Evolutionary conservation across 331 rosid genomes (phyloP), one percentile per base, ranked within the genome.

Genomic region (Rosa hybrid): DNA sequence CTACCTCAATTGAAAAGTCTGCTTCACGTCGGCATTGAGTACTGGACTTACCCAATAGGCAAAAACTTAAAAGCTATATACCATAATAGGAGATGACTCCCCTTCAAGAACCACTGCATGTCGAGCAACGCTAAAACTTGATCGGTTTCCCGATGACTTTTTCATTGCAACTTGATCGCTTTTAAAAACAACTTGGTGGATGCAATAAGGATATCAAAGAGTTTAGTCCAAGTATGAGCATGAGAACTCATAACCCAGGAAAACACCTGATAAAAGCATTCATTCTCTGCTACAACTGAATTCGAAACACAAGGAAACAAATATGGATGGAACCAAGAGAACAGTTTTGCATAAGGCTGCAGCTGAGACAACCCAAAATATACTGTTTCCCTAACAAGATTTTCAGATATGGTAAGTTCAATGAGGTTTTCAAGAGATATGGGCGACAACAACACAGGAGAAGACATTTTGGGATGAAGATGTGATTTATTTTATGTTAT

Each of bases 1-100:
- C 97, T 94, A 94, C 97, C 98, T 94, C 81, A 57, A 78, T 63
- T 72, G 83, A 85, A 50, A 84, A 77, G 50, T 83, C 77, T 67
- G 86, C 89, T 73, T 78, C 78, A 72, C 62, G 86, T 68, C 67
- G 80, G 86, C 86, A 48, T 75, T 81, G 56, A 83, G 82, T 78
- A 84, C 86, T 71, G 85, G 77, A 94, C 93, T 92, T 85, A 92
- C 88, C 86, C 78, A 78, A 81, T 51, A 74, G 81, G 62, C 72
- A 79, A 83, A 81, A 65, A 67, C 79, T 74, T 56, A 69, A 63
- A 7, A 12, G 77, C 70, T 57, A 75, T 82, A 56, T 60, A 80
- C 62, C 71, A 70, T 45, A 48, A 67, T 8, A 72, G 68, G 75
- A 62, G 46, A 57, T 42, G 69, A 74, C 65, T 23, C 72, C 27